phyloP scores from a whole-genome alignment of 2,329 filamentous ascomycete genomes.

The Xylaria multiplex region DNA sequence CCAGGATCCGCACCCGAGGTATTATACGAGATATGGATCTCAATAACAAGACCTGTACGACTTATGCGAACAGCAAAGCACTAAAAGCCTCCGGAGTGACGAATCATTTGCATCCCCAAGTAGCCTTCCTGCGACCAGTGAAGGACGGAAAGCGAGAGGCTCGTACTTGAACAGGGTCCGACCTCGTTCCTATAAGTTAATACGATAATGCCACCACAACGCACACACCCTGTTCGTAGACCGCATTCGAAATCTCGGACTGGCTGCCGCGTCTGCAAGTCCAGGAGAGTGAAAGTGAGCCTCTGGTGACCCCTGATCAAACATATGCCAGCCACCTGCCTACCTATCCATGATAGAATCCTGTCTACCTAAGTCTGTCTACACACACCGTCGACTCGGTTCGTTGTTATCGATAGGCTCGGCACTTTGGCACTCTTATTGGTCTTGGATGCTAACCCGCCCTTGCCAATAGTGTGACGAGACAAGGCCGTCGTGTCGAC shows the following conservation, averaged over 20 bases:
- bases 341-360: neutral
- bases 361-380: too few species aligned
- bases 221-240: conserved; percentile 39
- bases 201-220: conserved; percentile 36
- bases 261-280: conserved; percentile 44
- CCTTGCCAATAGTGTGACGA: conserved; percentile 41
- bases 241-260: conserved; percentile 45
- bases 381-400: neutral
- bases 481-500: conserved; percentile 43
- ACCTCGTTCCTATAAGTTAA: conserved; percentile 16
- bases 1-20: too few species aligned
- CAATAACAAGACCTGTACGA: conserved; percentile 22
- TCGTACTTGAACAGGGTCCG: conserved; percentile 28
- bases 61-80: conserved; percentile 13
- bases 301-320: neutral
- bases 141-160: conserved; percentile 19
- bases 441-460: conserved; percentile 18
- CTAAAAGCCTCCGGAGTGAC: conserved; percentile 11
- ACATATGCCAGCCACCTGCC: neutral
- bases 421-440: neutral
- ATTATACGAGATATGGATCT: conserved; percentile 26
- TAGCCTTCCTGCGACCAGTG: conserved; percentile 8
- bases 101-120: conserved; percentile 23
- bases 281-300: conserved; percentile 43
- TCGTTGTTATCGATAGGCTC: conserved; percentile 9